Percentiles rank a stretch among this genome's conserved stretches.
Conservation (phyloP, 2,329 filamentous ascomycete species). For the Fusarium sp. region DNA sequence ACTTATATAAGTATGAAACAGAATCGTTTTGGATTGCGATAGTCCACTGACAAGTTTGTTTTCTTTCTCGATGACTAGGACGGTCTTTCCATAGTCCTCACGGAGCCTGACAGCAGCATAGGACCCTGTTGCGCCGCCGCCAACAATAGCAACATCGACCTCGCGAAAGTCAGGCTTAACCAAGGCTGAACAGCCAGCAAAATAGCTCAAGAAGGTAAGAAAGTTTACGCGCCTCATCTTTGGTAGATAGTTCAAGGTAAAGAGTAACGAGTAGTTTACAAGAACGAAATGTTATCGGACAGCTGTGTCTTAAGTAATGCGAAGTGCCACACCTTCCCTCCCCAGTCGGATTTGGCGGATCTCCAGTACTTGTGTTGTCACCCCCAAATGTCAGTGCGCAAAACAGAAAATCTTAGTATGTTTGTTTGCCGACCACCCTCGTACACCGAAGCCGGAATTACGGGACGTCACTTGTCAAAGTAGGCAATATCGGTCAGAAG, state of each 20-base stretch:
- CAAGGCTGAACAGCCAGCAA: background rate
- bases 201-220: background rate
- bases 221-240: constrained; percentile 4
- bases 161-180: background rate
- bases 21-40: accelerated
- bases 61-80: constrained; percentile 39
- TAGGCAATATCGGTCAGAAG: background rate
- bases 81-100: constrained; percentile 29
- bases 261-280: accelerated
- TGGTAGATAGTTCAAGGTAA: accelerated
- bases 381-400: background rate
- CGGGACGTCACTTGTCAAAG: background rate
- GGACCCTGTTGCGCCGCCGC: constrained; percentile 33
- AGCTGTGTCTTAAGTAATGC: background rate
- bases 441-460: background rate
- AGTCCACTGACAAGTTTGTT: constrained; percentile 9
- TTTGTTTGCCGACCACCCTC: background rate
- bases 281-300: background rate
- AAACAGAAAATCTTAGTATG: background rate
- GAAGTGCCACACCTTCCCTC: background rate
- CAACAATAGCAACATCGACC: constrained; percentile 36
- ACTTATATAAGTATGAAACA: background rate
- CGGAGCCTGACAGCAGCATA: constrained; percentile 41
- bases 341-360: background rate
- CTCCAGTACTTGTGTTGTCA: background rate